Evolutionary conservation across 345 rosid species (phyloP).

Genomic region (Arabis hirsuta): DNA sequence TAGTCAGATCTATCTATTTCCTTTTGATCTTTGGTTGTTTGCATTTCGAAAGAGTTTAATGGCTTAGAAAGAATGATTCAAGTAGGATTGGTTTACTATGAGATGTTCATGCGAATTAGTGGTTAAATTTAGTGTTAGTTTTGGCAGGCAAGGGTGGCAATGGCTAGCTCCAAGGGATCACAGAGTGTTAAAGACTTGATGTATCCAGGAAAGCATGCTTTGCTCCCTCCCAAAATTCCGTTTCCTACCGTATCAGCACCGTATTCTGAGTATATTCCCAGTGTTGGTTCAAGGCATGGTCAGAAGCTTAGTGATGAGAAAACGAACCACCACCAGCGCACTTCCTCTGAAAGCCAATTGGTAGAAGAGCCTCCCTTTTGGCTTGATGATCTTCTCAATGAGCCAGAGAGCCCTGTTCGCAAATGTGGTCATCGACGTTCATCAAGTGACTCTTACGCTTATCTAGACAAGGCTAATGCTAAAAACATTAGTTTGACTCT

Average conservation of each 20-base stretch:
- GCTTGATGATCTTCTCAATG: constrained; percentile 99
- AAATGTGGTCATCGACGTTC: constrained; percentile 95
- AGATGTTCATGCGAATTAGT: constrained; percentile 10
- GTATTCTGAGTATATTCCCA: constrained; percentile 67
- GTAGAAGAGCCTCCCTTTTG: constrained; percentile 97
- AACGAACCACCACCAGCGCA: constrained; percentile 69
- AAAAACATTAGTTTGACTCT: constrained; percentile 61
- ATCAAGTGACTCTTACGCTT: constrained; percentile 96
- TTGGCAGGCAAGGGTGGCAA: constrained; percentile 52
- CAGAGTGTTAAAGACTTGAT: constrained; percentile 65
- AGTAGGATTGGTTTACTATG: not conserved
- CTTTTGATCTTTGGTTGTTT: constrained; percentile 1
- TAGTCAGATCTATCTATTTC: too few species aligned
- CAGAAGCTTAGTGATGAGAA: constrained; percentile 72
- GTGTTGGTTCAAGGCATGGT: constrained; percentile 65
- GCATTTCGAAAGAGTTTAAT: not conserved
- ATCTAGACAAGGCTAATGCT: constrained; percentile 65
- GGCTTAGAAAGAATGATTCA: not conserved
- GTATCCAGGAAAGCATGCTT: constrained; percentile 75
- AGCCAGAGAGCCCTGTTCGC: constrained; percentile 91
- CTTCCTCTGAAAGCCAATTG: constrained; percentile 85
- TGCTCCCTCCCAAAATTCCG: constrained; percentile 94
- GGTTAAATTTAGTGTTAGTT: not conserved
- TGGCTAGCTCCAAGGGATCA: constrained; percentile 85
- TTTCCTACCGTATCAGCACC: constrained; percentile 74